Percentiles rank a stretch among this genome's conserved stretches.
Evolutionary conservation across 495 filamentous ascomycete species (phyloP).

Genomic region (Venustampulla echinocandica): DNA sequence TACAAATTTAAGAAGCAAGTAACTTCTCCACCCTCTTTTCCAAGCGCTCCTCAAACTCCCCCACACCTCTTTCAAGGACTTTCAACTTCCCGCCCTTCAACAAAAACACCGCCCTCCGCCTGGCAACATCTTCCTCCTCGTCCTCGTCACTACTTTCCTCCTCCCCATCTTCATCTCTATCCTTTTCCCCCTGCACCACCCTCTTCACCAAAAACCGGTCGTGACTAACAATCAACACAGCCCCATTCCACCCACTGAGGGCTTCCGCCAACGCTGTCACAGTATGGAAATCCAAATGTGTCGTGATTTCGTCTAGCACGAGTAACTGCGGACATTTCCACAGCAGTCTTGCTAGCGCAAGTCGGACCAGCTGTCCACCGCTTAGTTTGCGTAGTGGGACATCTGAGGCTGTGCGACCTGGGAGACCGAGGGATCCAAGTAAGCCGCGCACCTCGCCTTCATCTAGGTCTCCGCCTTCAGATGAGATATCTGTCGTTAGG

Average conservation of each 20-base stretch:
- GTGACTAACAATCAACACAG: conserved; percentile 64
- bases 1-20: conserved; percentile 13
- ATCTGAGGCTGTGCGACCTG: conserved; percentile 56
- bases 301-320: conserved; percentile 76
- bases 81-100: conserved; percentile 48
- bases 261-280: conserved; percentile 59
- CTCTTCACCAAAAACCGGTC: conserved; percentile 66
- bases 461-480: conserved; percentile 38
- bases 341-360: conserved; percentile 61
- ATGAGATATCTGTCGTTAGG: conserved; percentile 30
- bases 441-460: conserved; percentile 56
- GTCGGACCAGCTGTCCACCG: conserved; percentile 70
- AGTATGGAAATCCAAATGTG: conserved; percentile 75
- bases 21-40: conserved; percentile 49
- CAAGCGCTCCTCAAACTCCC: conserved; percentile 54
- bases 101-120: conserved; percentile 50
- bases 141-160: conserved; percentile 32
- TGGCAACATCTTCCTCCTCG: conserved; percentile 32
- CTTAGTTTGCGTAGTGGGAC: conserved; percentile 60
- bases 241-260: conserved; percentile 57
- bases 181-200: conserved; percentile 56
- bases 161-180: conserved; percentile 38
- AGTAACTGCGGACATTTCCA: conserved; percentile 62
- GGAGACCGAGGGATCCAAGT: conserved; percentile 55
- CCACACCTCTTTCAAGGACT: conserved; percentile 48